phyloP scores from a whole-genome alignment of 2,329 filamentous ascomycete species.

The Penicillium psychrosexuale region DNA sequence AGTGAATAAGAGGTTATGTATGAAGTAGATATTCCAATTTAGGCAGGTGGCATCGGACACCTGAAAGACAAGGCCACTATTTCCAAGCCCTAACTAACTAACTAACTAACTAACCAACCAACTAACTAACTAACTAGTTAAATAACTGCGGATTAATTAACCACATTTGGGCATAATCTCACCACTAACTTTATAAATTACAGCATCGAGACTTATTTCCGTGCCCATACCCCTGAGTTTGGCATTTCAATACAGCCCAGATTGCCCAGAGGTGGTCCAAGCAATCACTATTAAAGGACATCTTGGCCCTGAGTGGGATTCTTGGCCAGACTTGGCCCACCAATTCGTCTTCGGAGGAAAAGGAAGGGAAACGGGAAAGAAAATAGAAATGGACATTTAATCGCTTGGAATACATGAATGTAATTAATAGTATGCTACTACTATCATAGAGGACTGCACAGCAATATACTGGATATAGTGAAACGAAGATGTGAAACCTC shows the following conservation, averaged over 20 bases:
- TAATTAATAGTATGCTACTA: neutral
- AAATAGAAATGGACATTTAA: neutral
- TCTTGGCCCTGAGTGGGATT: neutral
- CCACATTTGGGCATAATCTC: neutral
- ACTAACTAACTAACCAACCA: no score
- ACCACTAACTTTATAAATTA: neutral
- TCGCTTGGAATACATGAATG: neutral
- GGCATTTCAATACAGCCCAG: neutral
- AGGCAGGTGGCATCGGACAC: neutral
- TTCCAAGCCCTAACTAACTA: neutral
- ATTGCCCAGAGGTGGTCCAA: neutral
- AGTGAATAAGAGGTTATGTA: no score
- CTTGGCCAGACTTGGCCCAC: neutral
- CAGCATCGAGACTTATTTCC: neutral
- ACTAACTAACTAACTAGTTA: no score
- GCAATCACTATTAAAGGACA: neutral
- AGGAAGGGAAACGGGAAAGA: neutral
- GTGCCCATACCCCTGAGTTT: neutral
- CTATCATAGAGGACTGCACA: neutral
- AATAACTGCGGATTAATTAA: neutral
- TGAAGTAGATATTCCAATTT: neutral
- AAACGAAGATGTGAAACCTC: neutral
- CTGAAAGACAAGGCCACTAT: neutral
- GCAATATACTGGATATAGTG: neutral
- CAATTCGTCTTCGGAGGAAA: neutral